Conservation (phyloP, 2,329 filamentous ascomycete species). For the Aotearoamyces nothofagi region DNA sequence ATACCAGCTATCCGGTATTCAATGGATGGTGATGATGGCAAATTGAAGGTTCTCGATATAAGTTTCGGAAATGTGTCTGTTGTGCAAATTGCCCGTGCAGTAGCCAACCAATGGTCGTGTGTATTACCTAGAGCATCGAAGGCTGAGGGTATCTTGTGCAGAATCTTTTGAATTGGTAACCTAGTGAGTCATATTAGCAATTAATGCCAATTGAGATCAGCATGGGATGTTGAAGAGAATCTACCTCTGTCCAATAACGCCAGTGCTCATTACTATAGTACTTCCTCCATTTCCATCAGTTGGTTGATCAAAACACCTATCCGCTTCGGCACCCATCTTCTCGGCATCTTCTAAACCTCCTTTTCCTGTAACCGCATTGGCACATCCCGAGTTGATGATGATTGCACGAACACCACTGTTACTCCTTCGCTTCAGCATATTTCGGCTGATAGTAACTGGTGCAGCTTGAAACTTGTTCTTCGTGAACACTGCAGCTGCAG, state of each 20-base stretch:
- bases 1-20: conserved; percentile 83
- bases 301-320: conserved; percentile 41
- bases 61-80: conserved; percentile 98
- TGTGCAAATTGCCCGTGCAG: conserved; percentile 88
- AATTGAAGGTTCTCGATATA: conserved; percentile 65
- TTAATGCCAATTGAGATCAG: no score
- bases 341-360: conserved; percentile 79
- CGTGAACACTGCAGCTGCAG: conserved; percentile 86
- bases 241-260: conserved; percentile 86
- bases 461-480: conserved; percentile 98
- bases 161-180: conserved; percentile 82
- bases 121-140: conserved; percentile 54
- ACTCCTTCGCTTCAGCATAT: conserved; percentile 49
- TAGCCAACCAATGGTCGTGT: conserved; percentile 75
- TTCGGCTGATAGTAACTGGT: conserved; percentile 72
- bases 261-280: conserved; percentile 96
- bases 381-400: conserved; percentile 89
- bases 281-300: conserved; percentile 31
- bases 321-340: conserved; percentile 67
- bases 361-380: conserved; percentile 90
- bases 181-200: conserved; percentile 22
- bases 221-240: conserved; percentile 8
- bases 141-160: conserved; percentile 65
- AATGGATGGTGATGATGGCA: conserved; percentile 62
- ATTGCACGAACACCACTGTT: conserved; percentile 65